Evolutionary conservation across 305 asterid genomes (phyloP), one percentile per base, ranked within the genome.

Genomic region (Withania somnifera): DNA sequence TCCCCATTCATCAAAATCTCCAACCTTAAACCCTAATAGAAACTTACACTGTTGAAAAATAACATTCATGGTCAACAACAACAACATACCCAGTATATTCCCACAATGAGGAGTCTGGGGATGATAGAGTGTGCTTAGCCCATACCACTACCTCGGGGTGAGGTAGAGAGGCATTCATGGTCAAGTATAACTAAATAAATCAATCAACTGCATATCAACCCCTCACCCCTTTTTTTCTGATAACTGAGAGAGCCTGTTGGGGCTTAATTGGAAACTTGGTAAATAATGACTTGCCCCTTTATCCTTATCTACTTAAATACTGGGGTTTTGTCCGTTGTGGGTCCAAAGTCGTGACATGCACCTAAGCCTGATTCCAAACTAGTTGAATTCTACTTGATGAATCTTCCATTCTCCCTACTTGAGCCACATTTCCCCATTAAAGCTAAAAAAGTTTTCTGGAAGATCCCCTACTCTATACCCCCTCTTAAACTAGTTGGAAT

Each of bases 1-100:
- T 87, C 90, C 93, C 95, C 95, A 93, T 85, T 82, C 92, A 89
- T 88, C 88, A 79, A 83, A 38, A 57, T 47, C 81, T 79, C 81
- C 81, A 77, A 73, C 79, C 83, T 88, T 80, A 81, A 61, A 64
- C 80, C 86, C 83, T 67, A 83, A 78, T 77, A 61, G 81, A 64
- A 26, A 67, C 73, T 81, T 80, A 81, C 54, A 80, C 78, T 50
- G 73, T 38, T 8, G 42, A 40, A 57, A 78, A 57, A 78, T 38
- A 45, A 36, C 26, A 78, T 24, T 54, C 36, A 26, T 73, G 24
- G 61, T 73, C 79, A 73, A 73, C 4, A 8, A 47, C 47, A 73
- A 2, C 47, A 47, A n/a, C n/a, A n/a, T n/a, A n/a, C n/a, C n/a
- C n/a, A n/a, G n/a, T n/a, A n/a, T n/a, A n/a, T n/a, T n/a, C n/a